Base-by-base conservation (phyloP, 352 stramenopile species). In the Pythium apleroticum region DNA sequence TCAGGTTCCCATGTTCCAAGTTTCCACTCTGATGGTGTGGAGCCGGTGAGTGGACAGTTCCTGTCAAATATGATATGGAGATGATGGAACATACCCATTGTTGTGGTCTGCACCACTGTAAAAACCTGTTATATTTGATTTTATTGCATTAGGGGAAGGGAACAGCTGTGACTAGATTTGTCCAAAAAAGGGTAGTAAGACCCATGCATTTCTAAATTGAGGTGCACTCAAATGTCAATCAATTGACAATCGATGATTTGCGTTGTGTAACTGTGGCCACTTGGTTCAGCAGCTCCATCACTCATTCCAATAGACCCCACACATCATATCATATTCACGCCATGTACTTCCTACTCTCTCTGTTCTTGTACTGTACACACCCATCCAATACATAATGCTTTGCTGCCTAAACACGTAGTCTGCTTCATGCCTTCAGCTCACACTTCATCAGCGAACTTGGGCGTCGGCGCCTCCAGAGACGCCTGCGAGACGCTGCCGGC, bases 401-500 rank as follows among this genome's bases (percentile, higher is more conserved):
- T 19, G 39, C 28, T 48, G 6, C 57, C 17, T 19, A 41, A 48
- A 63, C 19, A 48, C 19, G 53, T 45, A 22, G 43, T 55, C 48
- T 28, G 19, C 28, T 41, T 7, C 45, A 20, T 33, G n/a, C 4
- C 15, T 15, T 25, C 8, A 5, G 14, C 15, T 66, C 52, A 59
- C 3, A 48, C 60, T 46, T 60, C 60, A 30, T 52, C 58, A 2
- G 58, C 46, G 48, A 52, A 65, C 35, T 65, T 65, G 60, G 60
- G 41, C 10, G 53, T 57, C 20, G 28, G 60, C 43, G 52, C 52
- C 28, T 63, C 62, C 4, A 59, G 33, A 9, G 62, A 66, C 7
- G 61, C 46, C 25, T 60, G 50, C 37, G 60, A 60, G 39, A 66
- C 60, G 39, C 52, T 71, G 20, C 66, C 55, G 3, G 81, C 81